Base-by-base conservation (phyloP, 306 rosid genomes). In the Citrullus colocynthis region DNA sequence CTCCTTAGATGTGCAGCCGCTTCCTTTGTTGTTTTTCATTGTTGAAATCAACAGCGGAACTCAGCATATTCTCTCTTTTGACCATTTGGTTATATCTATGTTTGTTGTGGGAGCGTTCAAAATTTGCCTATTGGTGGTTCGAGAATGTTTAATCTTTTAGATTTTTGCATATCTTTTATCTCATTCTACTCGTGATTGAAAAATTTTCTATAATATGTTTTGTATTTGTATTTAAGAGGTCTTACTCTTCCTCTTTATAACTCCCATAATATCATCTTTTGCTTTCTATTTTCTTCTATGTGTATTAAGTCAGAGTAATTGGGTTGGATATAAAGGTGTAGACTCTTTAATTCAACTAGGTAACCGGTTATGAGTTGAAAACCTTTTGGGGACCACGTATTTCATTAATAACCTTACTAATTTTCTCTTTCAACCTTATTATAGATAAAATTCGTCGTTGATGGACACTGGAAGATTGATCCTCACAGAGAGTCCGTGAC, bases 401-500 rank as follows among this genome's bases (percentile, higher is more conserved):
- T 37, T 65, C 49, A 65, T 37, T 9, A 21, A 32, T 3, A 57
- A 45, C 48, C 16, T 13, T 44, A 45, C 42, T 45, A 48, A 73
- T 36, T 21, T 20, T 69, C 12, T 64, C 42, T 78, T 57, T 67
- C 18, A 18, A 58, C 77, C 56, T 52, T 84, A 42, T 51, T 84
- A 86, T 86, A 95, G 98, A 88, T 95, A 78, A 95, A 95, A 82
- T 95, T 92, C 81, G 82, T 95, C 74, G 92, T 92, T 49, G 97
- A 95, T 87, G 98, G 98, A 75, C 75, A 84, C 24, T 95, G 98
- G 98, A 86, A 42, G 79, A 56, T 83, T 81, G 97, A 95, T 85
- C 92, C 96, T 59, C 87, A 80, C 69, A 82, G 83, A 79, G 98
- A 95, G 82, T 80, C 94, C 1, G 78, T 84, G 41, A 73, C 87